These are phyloP conservation scores for Gossypium thurberi DNA, from an alignment of 345 rosid genomes.

Conservation along the genomic window DNA sequence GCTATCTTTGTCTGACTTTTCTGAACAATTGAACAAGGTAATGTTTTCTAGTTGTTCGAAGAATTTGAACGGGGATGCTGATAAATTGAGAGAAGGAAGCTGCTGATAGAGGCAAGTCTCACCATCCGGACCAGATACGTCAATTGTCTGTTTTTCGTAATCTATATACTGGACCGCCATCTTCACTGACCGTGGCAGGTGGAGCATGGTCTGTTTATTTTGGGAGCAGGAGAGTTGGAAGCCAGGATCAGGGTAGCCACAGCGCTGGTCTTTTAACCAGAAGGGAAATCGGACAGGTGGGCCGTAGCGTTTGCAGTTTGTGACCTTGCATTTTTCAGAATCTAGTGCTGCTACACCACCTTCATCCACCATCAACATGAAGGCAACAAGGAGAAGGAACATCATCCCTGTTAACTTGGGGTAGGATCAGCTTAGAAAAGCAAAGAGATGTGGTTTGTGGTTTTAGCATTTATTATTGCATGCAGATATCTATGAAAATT, in stretches of 20 bases:
- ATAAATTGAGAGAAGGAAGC: constrained; percentile 1
- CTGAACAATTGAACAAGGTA: background rate
- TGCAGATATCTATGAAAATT: too few relatives aligned
- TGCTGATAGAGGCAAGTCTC: background rate
- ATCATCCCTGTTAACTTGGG: background rate
- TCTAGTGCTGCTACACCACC: background rate
- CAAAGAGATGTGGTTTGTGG: background rate
- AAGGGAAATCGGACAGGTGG: constrained; percentile 1
- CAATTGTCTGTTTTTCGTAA: background rate
- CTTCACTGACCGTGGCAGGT: background rate
- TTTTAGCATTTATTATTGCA: too few relatives aligned
- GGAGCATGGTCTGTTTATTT: background rate
- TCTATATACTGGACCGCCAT: background rate
- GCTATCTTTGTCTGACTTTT: background rate
- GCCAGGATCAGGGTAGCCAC: background rate
- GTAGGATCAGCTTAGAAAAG: too few relatives aligned
- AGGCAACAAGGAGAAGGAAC: background rate
- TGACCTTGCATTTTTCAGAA: background rate
- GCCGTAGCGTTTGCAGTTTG: background rate
- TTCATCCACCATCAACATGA: background rate
- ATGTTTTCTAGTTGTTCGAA: background rate
- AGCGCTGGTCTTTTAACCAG: background rate
- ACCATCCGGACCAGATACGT: background rate
- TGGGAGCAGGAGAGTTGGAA: background rate
- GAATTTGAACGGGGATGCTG: background rate